A percentile compares a stretch with the other conserved stretches of the same genome.
Conservation (phyloP, 768 basidiomycete genomes). For the Suillus paluster region DNA sequence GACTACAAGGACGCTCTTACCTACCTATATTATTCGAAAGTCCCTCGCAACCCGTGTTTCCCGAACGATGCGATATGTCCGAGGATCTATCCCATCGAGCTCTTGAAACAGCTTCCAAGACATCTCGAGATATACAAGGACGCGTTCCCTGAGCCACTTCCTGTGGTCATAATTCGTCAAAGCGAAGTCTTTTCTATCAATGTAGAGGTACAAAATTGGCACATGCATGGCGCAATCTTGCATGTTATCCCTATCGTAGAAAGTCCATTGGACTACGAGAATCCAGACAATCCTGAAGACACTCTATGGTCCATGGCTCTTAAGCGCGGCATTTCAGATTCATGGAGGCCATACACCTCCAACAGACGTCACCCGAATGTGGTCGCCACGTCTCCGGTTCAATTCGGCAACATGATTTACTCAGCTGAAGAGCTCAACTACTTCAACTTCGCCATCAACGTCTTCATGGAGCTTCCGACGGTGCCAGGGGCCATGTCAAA, state of each 20-base stretch:
- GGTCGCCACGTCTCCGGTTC: background rate
- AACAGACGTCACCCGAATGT: background rate
- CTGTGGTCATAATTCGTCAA: conserved; percentile 21
- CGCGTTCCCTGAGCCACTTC: conserved; percentile 24
- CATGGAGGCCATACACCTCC: conserved; percentile 9
- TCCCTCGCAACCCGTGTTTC: background rate
- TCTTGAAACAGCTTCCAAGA: conserved; percentile 16
- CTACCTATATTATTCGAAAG: background rate
- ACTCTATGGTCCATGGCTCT: conserved; percentile 19
- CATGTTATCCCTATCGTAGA: conserved; percentile 11
- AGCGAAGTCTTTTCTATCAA: conserved; percentile 17
- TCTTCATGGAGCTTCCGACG: conserved; percentile 21
- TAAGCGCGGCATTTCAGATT: conserved; percentile 19
- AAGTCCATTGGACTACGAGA: background rate
- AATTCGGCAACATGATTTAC: conserved; percentile 11
- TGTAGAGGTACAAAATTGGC: conserved; percentile 8
- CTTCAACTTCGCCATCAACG: conserved; percentile 28
- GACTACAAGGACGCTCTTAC: background rate
- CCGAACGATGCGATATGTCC: background rate
- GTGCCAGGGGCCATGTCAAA: background rate
- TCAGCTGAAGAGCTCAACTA: conserved; percentile 18
- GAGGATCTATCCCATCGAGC: conserved; percentile 15
- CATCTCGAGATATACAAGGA: conserved; percentile 13
- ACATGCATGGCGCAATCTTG: background rate
- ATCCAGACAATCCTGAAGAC: background rate